Evolutionary conservation across 202 grass and related monocot species (phyloP).

Genomic region (Panicum virgatum): DNA sequence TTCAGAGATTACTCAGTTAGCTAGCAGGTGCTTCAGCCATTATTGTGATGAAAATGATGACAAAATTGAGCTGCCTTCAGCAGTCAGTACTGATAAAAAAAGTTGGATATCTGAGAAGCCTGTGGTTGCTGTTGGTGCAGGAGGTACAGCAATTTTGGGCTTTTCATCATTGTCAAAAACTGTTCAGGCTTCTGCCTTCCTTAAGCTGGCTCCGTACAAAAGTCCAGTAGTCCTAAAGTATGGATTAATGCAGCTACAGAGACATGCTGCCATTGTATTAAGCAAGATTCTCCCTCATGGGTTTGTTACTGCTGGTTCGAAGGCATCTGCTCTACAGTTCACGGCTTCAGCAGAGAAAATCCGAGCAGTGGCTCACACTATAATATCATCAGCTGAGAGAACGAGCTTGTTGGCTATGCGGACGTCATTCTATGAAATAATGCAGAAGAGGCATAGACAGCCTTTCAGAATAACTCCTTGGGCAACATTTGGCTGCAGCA

Average conservation of each 20-base stretch:
- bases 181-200: constrained; percentile 68
- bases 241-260: constrained; percentile 65
- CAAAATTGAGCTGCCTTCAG: constrained; percentile 35
- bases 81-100: constrained; percentile 50
- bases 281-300: constrained; percentile 60
- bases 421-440: constrained; percentile 96
- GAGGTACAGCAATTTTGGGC: constrained; percentile 73
- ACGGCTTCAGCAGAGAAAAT: constrained; percentile 82
- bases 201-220: constrained; percentile 80
- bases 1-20: constrained; percentile 55
- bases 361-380: constrained; percentile 67
- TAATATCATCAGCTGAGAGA: constrained; percentile 72
- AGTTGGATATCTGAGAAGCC: constrained; percentile 72
- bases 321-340: constrained; percentile 59
- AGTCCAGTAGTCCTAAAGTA: constrained; percentile 69
- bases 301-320: constrained; percentile 51
- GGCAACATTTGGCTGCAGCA: constrained; percentile 80
- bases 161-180: constrained; percentile 84
- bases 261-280: constrained; percentile 59
- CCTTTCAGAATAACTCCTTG: constrained; percentile 69
- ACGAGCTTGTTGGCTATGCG: constrained; percentile 86
- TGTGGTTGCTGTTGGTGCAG: constrained; percentile 81
- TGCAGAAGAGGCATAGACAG: constrained; percentile 66
- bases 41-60: constrained; percentile 43
- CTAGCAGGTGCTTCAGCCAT: constrained; percentile 50